phyloP scores from a whole-genome alignment of 352 stramenopile genomes.

The Achlya hypogyna region DNA sequence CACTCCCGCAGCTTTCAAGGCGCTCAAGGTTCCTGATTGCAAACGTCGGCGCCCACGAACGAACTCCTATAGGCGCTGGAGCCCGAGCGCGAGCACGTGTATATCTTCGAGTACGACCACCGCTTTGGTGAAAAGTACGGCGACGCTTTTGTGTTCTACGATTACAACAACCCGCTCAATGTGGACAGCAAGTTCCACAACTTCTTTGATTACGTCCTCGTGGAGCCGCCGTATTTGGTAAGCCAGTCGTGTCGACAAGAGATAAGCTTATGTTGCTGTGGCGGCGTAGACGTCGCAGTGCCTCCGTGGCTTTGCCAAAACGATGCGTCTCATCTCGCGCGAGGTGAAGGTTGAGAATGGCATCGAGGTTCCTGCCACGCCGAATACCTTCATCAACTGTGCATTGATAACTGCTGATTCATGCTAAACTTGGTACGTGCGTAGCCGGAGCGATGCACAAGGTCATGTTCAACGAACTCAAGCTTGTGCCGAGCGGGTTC shows the following conservation, averaged over 20 bases:
- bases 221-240: conserved; percentile 20
- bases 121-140: conserved; percentile 19
- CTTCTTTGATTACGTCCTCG: conserved; percentile 20
- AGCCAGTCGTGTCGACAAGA: not conserved
- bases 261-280: not conserved
- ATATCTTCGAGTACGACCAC: conserved; percentile 21
- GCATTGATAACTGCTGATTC: not conserved
- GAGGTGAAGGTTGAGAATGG: not conserved
- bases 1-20: conserved; percentile 19
- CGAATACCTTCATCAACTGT: conserved; percentile 19
- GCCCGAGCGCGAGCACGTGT: conserved; percentile 13
- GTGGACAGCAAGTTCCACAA: conserved; percentile 12
- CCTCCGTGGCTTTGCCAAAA: conserved; percentile 17
- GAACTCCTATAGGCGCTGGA: conserved; percentile 1
- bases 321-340: conserved; percentile 14
- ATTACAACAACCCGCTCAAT: conserved; percentile 18
- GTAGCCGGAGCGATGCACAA: conserved; percentile 10
- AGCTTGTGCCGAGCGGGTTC: conserved; percentile 4
- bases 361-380: not conserved
- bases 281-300: conserved; percentile 2
- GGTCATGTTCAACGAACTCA: conserved; percentile 11
- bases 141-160: conserved; percentile 20
- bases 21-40: conserved; percentile 10
- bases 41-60: not conserved
- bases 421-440: not conserved